Evolutionary conservation across 1,284 basidiomycete genomes (phyloP).

Genomic region (Lentinus polychrous): DNA sequence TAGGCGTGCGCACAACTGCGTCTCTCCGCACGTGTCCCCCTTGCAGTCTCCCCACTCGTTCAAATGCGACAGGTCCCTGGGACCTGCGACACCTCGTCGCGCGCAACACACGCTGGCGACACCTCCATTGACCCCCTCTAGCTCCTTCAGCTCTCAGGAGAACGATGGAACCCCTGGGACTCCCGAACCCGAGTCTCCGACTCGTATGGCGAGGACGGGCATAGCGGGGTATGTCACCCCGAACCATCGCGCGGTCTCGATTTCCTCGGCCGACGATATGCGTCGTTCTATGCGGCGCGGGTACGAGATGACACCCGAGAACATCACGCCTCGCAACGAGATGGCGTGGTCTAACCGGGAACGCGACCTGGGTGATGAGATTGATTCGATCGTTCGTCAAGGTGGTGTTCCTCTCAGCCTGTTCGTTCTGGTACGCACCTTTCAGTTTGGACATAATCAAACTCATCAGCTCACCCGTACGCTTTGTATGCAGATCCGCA

Average conservation of each 20-base stretch:
- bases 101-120: slow-evolving; percentile 17
- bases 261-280: not conserved
- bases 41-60: slow-evolving; percentile 1
- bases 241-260: not conserved
- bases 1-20: not conserved
- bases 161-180: slow-evolving; percentile 7
- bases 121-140: slow-evolving; percentile 26
- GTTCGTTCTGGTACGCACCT: slow-evolving; percentile 14
- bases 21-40: not conserved
- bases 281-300: not conserved
- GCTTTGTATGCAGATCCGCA: slow-evolving; percentile 50
- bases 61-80: slow-evolving; percentile 1
- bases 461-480: slow-evolving; percentile 39
- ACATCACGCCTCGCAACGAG: not conserved
- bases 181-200: slow-evolving; percentile 5
- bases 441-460: slow-evolving; percentile 40
- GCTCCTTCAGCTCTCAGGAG: slow-evolving; percentile 18
- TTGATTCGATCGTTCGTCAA: not conserved
- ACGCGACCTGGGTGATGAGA: not conserved
- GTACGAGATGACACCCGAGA: not conserved
- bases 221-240: not conserved
- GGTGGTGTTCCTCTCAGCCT: not conserved
- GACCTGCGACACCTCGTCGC: slow-evolving; percentile 12
- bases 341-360: not conserved
- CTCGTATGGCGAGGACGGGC: slow-evolving; percentile 3